phyloP scores from a whole-genome alignment of 2,329 filamentous ascomycete genomes.

The Penicillium sp. region DNA sequence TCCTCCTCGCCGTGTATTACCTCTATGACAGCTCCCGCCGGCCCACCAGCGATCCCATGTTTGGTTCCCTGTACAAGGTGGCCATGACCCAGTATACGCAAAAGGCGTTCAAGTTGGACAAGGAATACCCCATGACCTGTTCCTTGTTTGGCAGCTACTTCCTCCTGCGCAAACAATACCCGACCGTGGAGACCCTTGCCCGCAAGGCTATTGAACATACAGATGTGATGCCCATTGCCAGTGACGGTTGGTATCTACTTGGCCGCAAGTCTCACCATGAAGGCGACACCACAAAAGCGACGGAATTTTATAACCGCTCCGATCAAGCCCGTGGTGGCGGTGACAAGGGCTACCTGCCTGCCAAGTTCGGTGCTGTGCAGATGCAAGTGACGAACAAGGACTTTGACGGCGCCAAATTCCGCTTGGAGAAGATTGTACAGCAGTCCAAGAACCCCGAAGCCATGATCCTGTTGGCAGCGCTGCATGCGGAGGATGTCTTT shows the following conservation, averaged over 20 bases:
- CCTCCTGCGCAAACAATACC: constrained; percentile 71
- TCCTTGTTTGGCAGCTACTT: constrained; percentile 89
- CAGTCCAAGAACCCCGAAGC: constrained; percentile 78
- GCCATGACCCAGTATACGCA: constrained; percentile 94
- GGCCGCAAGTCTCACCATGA: constrained; percentile 86
- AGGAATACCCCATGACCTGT: constrained; percentile 82
- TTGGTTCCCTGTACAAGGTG: constrained; percentile 79
- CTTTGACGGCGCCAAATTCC: constrained; percentile 84
- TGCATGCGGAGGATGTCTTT: constrained; percentile 95
- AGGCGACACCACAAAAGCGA: constrained; percentile 68
- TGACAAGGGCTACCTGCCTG: constrained; percentile 87
- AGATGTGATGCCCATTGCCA: constrained; percentile 92
- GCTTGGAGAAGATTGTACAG: constrained; percentile 89
- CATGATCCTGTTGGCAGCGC: constrained; percentile 82
- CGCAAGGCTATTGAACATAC: constrained; percentile 93
- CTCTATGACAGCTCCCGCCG: constrained; percentile 81
- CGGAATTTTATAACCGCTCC: constrained; percentile 81
- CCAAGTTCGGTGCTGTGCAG: constrained; percentile 91
- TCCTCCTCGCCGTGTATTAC: constrained; percentile 84
- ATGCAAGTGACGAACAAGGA: constrained; percentile 80
- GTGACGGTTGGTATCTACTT: constrained; percentile 94
- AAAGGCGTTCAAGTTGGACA: constrained; percentile 89
- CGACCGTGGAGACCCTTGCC: constrained; percentile 78
- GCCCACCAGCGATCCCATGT: constrained; percentile 76
- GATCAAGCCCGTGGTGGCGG: constrained; percentile 87